Base-by-base conservation (phyloP, 345 rosid species). In the Brassica cretica region DNA sequence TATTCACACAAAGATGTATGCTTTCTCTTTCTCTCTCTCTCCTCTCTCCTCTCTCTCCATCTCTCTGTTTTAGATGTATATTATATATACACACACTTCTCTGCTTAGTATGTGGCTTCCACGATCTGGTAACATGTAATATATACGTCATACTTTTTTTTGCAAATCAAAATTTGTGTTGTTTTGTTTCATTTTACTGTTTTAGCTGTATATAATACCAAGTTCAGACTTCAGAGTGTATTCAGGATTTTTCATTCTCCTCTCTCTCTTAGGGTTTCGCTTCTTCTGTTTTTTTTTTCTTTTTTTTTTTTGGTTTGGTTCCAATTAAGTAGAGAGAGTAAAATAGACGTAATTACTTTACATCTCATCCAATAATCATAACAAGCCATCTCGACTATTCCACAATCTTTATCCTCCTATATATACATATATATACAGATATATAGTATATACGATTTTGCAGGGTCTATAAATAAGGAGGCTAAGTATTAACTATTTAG, bases 201-300 rank as follows among this genome's bases (percentile, higher is more conserved):
- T 37, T 63, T 35, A 49, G 71, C 4, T 10, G 16, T 70, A 77
- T 55, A 55, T 71, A 71, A 64, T 25, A 56, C 14, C 2, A 77
- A 55, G 61, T 72, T 78, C 25, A 70, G 53, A 58, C n/a, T 32
- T 78, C 25, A 70, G 53, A 58, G 19, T 32, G 66, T 35, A 8
- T 64, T 35, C 60, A 24, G 5, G 15, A 58, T 12, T 59, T 68
- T 41, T 58, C 30, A 21, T 59, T 10, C 27, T 49, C 8, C 53
- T 73, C 78, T 67, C 55, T 60, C 41, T 24, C 3, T 51, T 79
- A 79, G 82, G 82, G 82, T 68, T 79, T 79, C 72, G 1, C 59
- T 55, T 72, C 29, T 58, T 29, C 18, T 65, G 14, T 29, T 33
- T 44, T 8, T 5, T 16, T 49, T 33, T 33, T 33, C 8, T 33